Percentiles rank a stretch among this genome's conserved stretches.
These are phyloP conservation scores for Curvularia eragrostidis DNA, from an alignment of 2,329 filamentous ascomycete species.

Conservation along the genomic window DNA sequence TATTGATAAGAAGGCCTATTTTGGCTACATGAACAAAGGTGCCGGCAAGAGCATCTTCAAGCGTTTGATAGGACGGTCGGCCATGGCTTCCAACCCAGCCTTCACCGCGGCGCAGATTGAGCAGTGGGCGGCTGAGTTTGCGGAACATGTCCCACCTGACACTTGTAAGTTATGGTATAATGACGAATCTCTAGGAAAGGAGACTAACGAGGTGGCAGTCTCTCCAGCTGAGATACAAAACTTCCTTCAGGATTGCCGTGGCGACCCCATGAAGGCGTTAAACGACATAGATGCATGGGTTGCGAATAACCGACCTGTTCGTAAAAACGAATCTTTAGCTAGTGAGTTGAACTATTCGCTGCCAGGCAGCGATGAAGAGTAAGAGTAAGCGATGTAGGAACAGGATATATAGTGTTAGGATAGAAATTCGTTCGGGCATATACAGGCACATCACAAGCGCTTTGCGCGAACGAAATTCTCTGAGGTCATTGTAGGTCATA, in stretches of 20 bases:
- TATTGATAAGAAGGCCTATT: conserved; percentile 83
- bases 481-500: too few relatives aligned
- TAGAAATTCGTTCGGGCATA: too few relatives aligned
- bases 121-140: conserved; percentile 33
- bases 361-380: not conserved
- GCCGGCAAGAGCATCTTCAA: conserved; percentile 38
- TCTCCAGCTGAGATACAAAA: conserved; percentile 45
- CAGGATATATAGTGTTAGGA: too few relatives aligned
- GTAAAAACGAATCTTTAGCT: not conserved
- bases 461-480: too few relatives aligned
- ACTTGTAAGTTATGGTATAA: conserved; percentile 9
- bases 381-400: not conserved
- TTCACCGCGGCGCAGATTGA: conserved; percentile 32
- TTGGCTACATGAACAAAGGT: conserved; percentile 34
- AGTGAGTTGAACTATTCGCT: not conserved
- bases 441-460: too few relatives aligned
- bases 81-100: conserved; percentile 25
- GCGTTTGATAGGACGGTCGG: conserved; percentile 39
- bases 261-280: conserved; percentile 33
- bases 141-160: conserved; percentile 34
- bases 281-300: conserved; percentile 32
- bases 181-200: not conserved
- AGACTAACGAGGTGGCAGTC: conserved; percentile 6
- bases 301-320: conserved; percentile 12
- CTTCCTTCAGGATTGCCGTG: conserved; percentile 37